phyloP scores from a whole-genome alignment of 2,329 filamentous ascomycete species.

The Didymella sp. region DNA sequence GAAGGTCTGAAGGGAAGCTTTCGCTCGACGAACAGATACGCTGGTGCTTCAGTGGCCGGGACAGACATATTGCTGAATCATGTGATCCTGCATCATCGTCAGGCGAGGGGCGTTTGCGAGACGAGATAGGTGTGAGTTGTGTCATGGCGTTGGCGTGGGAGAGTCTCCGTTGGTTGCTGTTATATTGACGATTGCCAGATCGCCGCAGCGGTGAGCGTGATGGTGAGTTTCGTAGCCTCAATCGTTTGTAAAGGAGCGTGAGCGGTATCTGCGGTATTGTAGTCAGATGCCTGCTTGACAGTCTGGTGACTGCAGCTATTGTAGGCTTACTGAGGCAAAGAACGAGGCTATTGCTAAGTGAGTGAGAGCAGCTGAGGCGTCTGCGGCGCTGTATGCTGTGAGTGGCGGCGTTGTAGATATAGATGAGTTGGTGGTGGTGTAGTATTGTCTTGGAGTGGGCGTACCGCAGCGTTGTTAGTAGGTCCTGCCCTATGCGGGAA shows the following conservation, averaged over 20 bases:
- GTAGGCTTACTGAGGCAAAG: background rate
- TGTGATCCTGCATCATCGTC: background rate
- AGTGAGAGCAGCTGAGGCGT: constrained; percentile 6
- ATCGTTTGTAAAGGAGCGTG: background rate
- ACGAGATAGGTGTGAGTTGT: constrained; percentile 9
- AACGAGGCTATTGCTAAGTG: constrained; percentile 3
- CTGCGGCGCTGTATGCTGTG: background rate
- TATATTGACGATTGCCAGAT: background rate
- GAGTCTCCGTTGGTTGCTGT: background rate
- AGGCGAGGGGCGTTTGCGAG: constrained; percentile 14
- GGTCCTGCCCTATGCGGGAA: constrained; percentile 9
- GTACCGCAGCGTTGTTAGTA: background rate
- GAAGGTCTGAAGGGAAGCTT: background rate
- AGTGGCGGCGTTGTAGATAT: background rate
- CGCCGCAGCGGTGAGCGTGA: constrained; percentile 5
- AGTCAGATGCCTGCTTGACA: constrained; percentile 2
- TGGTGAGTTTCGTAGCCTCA: background rate
- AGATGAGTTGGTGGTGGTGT: background rate
- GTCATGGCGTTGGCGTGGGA: constrained; percentile 6
- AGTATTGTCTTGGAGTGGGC: background rate
- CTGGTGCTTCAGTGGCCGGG: background rate
- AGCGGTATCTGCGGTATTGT: background rate
- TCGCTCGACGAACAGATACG: background rate
- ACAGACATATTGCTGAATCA: background rate
- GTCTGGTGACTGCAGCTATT: background rate